Evolutionary conservation across 2,329 filamentous ascomycete genomes (phyloP), one percentile per base, ranked within the genome.

Genomic region (Ilyonectria robusta): DNA sequence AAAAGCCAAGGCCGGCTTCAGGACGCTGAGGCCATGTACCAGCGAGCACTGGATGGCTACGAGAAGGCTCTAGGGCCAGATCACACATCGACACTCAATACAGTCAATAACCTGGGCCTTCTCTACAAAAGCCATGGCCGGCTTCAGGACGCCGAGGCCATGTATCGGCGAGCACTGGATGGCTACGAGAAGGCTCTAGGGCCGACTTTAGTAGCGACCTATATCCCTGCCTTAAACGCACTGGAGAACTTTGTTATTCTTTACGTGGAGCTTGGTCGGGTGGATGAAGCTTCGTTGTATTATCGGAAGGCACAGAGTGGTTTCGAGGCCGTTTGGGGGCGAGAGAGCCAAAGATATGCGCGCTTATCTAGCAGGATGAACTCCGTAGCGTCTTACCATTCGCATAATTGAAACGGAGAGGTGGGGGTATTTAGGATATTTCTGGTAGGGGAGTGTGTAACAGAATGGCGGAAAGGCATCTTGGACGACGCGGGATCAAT

Each of bases 111-210:
- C n/a, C n/a, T n/a, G 33, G 77, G 77, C 7, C 9, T 44, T 19
- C 70, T 82, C 60, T 81, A 79, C 54, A 9, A 9, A 7, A 23
- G 71, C 19, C 72, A 76, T 57, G 75, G 72, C 58, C 75, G 71
- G 51, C 53, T 74, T 10, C 13, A 65, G 9, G 70, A 78, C 40
- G 70, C 76, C n/a, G 72, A 79, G 68, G 62, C 59, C 1, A 80
- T 79, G 72, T 80, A 74, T 26, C 6, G 67, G 9, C 77, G 76
- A 53, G 77, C 76, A 55, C 68, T 81, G 6, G 57, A 72, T 73
- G 72, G 76, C 53, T 70, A 68, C 17, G 46, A 60, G 17, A 42
- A 58, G 17, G 26, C 19, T 31, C 50, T 53, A 23, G 46, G 44
- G 44, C 44, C 21, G 19, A 50, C 37, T 9, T 54, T 35, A 21